Base-by-base conservation (phyloP, 208 protist species). In the Trypanosoma cruzi region DNA sequence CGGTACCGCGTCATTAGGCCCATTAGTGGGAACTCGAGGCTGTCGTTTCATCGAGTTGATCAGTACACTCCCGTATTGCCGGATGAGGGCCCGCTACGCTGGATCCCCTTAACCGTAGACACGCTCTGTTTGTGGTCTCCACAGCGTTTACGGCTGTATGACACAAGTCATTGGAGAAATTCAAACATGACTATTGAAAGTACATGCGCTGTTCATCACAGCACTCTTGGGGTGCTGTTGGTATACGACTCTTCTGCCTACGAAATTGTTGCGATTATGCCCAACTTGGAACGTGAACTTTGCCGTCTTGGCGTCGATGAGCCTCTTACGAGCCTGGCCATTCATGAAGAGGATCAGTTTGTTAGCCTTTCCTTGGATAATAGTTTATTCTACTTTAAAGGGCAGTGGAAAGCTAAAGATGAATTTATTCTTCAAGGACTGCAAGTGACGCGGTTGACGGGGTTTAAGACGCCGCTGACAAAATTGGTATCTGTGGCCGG, bases 51-150 rank as follows among this genome's bases (percentile, higher is more conserved):
- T 13, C 55, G 54, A 42, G 50, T 73, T 11, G 68, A 77, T 32
- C 64, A 79, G 37, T 75, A 81, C 50, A 60, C 63, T 0, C 71
- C 80, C 14, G 48, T 75, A 10, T 40, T 57, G 16, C 44, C 67
- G 8, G 63, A 65, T 20, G 73, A 83, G 55, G 26, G 16, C 20
- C 68, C 59, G 6, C 54, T 83, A 29, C 68, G 62, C 11, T 84
- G 46, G 46, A 63, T 80, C 36, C 31, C 68, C 5, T 14, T 68
- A 5, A 28, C 42, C n/a, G 26, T 42, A 37, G 53, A 61, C n/a
- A 14, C 20, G 2, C 6, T 75, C 13, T 82, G 77, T 58, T 57
- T 86, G 1, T 83, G 77, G 77, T 81, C 77, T 11, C 73, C 66
- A 22, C 26, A 26, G 5, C 48, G 58, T 14, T 34, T 83, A 11